Evolutionary conservation across 768 basidiomycete species (phyloP), one percentile per base, ranked within the genome.

Genomic region (Russula vinacea): DNA sequence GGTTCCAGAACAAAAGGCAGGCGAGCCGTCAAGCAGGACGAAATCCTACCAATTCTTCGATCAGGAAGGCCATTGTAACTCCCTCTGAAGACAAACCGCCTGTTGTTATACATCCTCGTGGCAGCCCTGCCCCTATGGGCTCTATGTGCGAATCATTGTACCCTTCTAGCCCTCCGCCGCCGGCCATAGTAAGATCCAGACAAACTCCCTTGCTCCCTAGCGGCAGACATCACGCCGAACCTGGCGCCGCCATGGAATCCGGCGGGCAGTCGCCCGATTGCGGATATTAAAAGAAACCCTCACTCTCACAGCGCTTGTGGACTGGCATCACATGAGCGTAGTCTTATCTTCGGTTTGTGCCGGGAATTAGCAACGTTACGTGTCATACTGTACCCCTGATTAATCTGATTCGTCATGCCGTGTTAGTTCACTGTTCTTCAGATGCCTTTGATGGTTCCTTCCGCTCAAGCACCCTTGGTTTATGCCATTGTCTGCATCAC

Each of bases 1-100:
- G 64, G 67, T 70, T 69, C 37, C 67, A 68, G 45, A 62, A 66
- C 56, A 62, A 67, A 58, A 45, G 65, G 17, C 65, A 67, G 45
- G 59, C 65, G 54, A 57, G 49, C 62, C 66, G 66, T 37, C 62
- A 63, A 56, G 47, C 52, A 7, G 59, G 60, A n/a, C 66, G 62
- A 14, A 40, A 24, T n/a, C 24, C 33, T 13, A 4, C 56, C 13
- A 54, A 37, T 60, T 3, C 65, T 14, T 1, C 33, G 52, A 9
- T 56, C 11, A 5, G 29, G 2, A 2, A 29, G 5, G 5, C 29
- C 29, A 29, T 40, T n/a, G 13, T 6, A 5, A 62, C 62, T 19
- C 52, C 22, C n/a, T 50, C 62, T 8, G 33, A 57, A 10, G 53
- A 56, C 11, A 45, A 52, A 10, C 60, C 60, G 29, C 40, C 59